Conservation (phyloP, 805 yeast species). For the Helenozyma rhizophorensis region DNA sequence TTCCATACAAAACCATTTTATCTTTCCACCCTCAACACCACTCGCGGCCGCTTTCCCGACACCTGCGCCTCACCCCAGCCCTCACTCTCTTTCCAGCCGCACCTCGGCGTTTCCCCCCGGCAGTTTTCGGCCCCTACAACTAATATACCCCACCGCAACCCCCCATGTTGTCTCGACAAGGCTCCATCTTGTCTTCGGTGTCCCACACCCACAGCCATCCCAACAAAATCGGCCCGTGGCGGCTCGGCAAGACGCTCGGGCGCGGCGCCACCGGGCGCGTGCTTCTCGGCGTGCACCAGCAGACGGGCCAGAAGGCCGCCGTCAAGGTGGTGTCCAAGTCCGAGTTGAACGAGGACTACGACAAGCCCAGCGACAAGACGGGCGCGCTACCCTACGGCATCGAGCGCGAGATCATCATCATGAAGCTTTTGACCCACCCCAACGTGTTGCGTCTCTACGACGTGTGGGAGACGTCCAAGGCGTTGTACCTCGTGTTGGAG, state of each 20-base stretch:
- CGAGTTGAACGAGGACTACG: slow-evolving; percentile 38
- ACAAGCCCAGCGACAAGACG: slow-evolving; percentile 16
- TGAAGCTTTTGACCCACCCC: slow-evolving; percentile 92
- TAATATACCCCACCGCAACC: background rate
- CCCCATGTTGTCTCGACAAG: slow-evolving; percentile 45
- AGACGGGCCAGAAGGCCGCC: slow-evolving; percentile 74
- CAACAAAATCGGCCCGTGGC: slow-evolving; percentile 75
- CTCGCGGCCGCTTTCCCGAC: too few species aligned
- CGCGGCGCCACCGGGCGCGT: slow-evolving; percentile 83
- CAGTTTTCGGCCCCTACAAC: too few species aligned
- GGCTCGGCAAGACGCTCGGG: slow-evolving; percentile 72
- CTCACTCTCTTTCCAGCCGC: background rate
- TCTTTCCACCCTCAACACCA: too few species aligned
- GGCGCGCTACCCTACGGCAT: slow-evolving; percentile 85
- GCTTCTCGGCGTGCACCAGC: slow-evolving; percentile 63
- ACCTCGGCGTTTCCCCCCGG: too few species aligned
- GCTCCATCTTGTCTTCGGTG: slow-evolving; percentile 55
- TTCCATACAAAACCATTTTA: too few species aligned
- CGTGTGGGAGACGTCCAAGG: slow-evolving; percentile 96
- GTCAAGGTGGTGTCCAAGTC: slow-evolving; percentile 77
- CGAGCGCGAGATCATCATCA: slow-evolving; percentile 94
- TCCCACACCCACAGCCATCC: slow-evolving; percentile 43
- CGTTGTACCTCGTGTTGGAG: slow-evolving; percentile 72
- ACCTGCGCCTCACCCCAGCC: background rate
- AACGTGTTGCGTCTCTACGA: slow-evolving; percentile 91